Base-by-base conservation (phyloP, 179 eudicot species). In the Beta corolliflora region DNA sequence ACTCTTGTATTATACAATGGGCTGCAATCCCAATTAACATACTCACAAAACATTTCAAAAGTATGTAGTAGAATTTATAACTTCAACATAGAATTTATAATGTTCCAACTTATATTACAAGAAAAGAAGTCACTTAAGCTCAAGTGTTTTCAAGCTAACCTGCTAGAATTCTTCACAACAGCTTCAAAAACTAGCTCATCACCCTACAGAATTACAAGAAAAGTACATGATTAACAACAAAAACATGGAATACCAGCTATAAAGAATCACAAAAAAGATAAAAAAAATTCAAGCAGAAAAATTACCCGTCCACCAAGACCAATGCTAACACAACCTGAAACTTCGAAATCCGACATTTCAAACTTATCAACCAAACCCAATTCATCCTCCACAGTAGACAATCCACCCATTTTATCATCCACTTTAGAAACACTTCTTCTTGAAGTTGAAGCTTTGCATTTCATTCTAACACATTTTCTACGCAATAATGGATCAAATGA, bases 151-250 rank as follows among this genome's bases (percentile, higher is more conserved):
- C 21, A 58, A 18, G 21, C 88, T 81, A 60, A 97, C 99, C 98
- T 91, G 84, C 85, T 79, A 79, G 90, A 70, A 82, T 97, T 90
- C 83, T 90, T 94, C 73, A 97, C 93, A 14, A 87, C 84, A 29
- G 98, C 99, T 89, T 97, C 99, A 87, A 85, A 94, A 79, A 97
- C 90, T 41, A 90, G 83, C 89, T 97, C 99, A 87, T 94, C 98
- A 21, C 88, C 92, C 99, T 97, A 88, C 64, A 83, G 19, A 77
- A 70, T 48, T 41, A 44, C 74, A 80, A 71, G 64, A 63, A 6
- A 72, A 53, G 54, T 46, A 45, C 41, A 41, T 15, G 55, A 80
- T 25, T 14, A 77, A 3, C 52, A 54, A 19, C 80, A 76, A 3
- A 23, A 59, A 5, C 9, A 70, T 16, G 16, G 36, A 21, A 1